These are phyloP conservation scores for Mariannaea sp. DNA, from an alignment of 2,329 filamentous ascomycete genomes.

Conservation along the genomic window DNA sequence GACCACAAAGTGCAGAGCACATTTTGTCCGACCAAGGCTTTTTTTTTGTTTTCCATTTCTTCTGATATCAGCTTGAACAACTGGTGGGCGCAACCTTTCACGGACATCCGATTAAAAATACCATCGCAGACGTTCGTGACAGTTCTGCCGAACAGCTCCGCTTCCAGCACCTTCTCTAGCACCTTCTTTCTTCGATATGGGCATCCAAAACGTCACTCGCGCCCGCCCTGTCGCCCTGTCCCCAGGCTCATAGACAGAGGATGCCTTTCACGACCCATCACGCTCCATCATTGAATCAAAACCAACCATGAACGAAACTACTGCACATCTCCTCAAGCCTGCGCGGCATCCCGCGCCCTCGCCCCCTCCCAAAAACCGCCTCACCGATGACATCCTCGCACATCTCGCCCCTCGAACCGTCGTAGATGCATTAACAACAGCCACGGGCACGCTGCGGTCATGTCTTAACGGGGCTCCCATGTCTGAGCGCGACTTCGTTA, in stretches of 20 bases:
- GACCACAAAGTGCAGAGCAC: conserved; percentile 17
- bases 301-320: conserved; percentile 43
- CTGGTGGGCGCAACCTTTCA: conserved; percentile 13
- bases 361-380: conserved; percentile 51
- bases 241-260: conserved; percentile 37
- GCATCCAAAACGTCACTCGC: conserved; percentile 33
- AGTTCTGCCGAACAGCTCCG: conserved; percentile 12
- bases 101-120: conserved; percentile 10
- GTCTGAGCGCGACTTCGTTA: conserved; percentile 72
- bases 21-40: too few relatives aligned
- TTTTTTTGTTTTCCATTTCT: conserved; percentile 9
- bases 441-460: conserved; percentile 56
- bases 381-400: conserved; percentile 62
- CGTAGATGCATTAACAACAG: conserved; percentile 62
- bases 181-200: conserved; percentile 36
- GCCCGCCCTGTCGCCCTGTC: conserved; percentile 33
- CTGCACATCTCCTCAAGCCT: conserved; percentile 40
- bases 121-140: neutral
- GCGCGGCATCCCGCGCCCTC: conserved; percentile 45
- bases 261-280: conserved; percentile 34
- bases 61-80: conserved; percentile 17
- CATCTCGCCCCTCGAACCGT: conserved; percentile 65
- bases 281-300: conserved; percentile 27
- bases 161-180: conserved; percentile 22
- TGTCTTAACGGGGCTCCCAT: conserved; percentile 68